Evolutionary conservation across 306 rosid species (phyloP), one percentile per base, ranked within the genome.

Genomic region (Lathyrus tuberosus): DNA sequence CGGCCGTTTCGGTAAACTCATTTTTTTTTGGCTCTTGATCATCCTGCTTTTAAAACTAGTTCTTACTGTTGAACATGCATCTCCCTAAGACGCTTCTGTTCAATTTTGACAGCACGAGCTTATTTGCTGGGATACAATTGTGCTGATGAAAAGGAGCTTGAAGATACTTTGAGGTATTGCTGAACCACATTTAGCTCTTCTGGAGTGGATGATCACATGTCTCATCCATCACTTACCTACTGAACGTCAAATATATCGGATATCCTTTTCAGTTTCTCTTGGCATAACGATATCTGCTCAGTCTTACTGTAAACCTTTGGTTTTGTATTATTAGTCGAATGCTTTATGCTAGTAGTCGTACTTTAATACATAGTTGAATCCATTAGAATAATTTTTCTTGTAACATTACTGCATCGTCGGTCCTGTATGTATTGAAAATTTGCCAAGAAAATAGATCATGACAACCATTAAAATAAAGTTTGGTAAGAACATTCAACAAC

Each of bases 111-210:
- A 94, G 97, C 96, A 3, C 84, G 96, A 72, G 99, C 99, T 48
- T 90, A 90, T 81, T 31, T 38, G 65, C 65, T 88, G 90, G 99
- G 97, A 49, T 91, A 90, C 72, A 87, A 91, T 37, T 94, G 99
- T 70, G 95, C 86, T 63, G 97, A 91, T 83, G 97, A 91, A 79
- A 91, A 84, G 70, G 95, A 94, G 87, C 96, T 94, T 10, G 87
- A 86, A 83, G 92, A 86, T 77, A 88, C 97, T 70, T 80, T 87
- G 89, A 81, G 96, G 92, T 94, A 88, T 72, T 83, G 91, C 76
- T 94, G 89, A 88, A 82, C 60, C 78, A 68, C 59, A 17, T 43
- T 41, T 47, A 40, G 65, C 68, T 14, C 46, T 26, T 58, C 66
- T 18, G 54, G 15, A 70, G 78, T 26, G 73, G 79, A 78, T 70